phyloP scores from a whole-genome alignment of 805 yeast species.

The Metschnikowia kofuensis region DNA sequence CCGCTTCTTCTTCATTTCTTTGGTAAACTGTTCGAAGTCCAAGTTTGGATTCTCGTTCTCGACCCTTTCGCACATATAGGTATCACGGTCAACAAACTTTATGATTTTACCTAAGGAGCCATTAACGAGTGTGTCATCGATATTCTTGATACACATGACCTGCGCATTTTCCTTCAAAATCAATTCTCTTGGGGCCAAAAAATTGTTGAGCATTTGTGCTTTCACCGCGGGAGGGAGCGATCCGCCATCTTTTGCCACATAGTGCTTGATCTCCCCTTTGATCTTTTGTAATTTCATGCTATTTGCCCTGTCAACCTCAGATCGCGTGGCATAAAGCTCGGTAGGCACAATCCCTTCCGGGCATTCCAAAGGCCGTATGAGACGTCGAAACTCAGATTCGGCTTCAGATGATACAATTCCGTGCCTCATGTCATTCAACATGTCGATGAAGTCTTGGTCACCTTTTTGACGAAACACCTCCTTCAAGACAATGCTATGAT shows the following conservation, averaged over 20 bases:
- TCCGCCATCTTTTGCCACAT: slow-evolving; percentile 37
- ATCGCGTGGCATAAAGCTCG: slow-evolving; percentile 80
- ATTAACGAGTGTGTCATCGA: slow-evolving; percentile 74
- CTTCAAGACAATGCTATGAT: slow-evolving; percentile 65
- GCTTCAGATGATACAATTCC: slow-evolving; percentile 60
- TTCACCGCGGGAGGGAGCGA: slow-evolving; percentile 26
- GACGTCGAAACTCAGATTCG: slow-evolving; percentile 42
- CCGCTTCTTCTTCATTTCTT: slow-evolving; percentile 3
- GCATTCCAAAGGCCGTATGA: slow-evolving; percentile 58
- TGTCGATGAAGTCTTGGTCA: slow-evolving; percentile 70
- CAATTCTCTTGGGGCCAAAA: slow-evolving; percentile 17
- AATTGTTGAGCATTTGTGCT: slow-evolving; percentile 12
- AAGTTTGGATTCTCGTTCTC: slow-evolving; percentile 20
- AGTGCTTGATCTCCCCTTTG: slow-evolving; percentile 45
- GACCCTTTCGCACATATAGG: slow-evolving; percentile 28
- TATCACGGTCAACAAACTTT: slow-evolving; percentile 48
- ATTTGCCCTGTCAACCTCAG: slow-evolving; percentile 82
- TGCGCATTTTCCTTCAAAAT: slow-evolving; percentile 80
- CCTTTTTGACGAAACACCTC: slow-evolving; percentile 86
- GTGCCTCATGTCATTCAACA: slow-evolving; percentile 76
- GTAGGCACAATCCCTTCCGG: slow-evolving; percentile 85
- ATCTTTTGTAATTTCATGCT: slow-evolving; percentile 36
- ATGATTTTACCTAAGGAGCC: slow-evolving; percentile 84
- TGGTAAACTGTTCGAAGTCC: slow-evolving; percentile 22
- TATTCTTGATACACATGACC: slow-evolving; percentile 87